Conservation (phyloP, 2,329 filamentous ascomycete genomes). For the Calonectria hawksworthii region DNA sequence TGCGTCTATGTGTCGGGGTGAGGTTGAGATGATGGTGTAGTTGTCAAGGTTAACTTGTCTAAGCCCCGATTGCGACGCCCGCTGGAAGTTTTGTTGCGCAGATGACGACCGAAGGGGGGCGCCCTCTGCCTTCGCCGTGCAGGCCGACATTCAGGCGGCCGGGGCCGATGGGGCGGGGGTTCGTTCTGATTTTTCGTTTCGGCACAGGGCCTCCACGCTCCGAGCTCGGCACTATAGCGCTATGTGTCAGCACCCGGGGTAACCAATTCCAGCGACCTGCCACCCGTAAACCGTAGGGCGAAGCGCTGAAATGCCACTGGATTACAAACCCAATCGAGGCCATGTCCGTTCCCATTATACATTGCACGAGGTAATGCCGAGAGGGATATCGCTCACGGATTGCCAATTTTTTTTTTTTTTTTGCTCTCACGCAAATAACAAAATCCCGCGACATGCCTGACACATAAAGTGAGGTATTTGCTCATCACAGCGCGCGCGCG, state of each 20-base stretch:
- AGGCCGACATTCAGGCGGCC: constrained; percentile 13
- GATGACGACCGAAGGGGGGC: constrained; percentile 18
- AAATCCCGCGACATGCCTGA: constrained; percentile 2
- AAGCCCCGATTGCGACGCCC: constrained; percentile 10
- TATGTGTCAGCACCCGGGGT: constrained; percentile 6
- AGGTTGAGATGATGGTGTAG: constrained; percentile 2
- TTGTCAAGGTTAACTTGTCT: constrained; percentile 4
- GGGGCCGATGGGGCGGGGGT: constrained; percentile 13
- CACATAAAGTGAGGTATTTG: not conserved
- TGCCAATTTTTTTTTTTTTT: not conserved
- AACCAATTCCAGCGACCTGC: constrained; percentile 1
- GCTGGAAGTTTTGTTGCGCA: constrained; percentile 19
- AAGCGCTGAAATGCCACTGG: not conserved
- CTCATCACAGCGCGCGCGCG: not conserved
- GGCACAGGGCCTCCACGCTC: constrained; percentile 5
- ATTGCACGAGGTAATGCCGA: constrained; percentile 13
- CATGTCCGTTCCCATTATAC: not conserved
- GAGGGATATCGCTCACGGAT: constrained; percentile 4
- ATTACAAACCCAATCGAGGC: not conserved
- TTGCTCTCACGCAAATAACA: not conserved
- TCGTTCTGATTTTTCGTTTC: not conserved
- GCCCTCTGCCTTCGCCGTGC: not conserved
- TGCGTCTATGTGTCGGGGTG: constrained; percentile 25
- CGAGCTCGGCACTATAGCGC: constrained; percentile 4
- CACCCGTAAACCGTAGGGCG: not conserved